Evolutionary conservation across 164 flowering plant genomes (phyloP).

Genomic region (Nymphaea thermarum): DNA sequence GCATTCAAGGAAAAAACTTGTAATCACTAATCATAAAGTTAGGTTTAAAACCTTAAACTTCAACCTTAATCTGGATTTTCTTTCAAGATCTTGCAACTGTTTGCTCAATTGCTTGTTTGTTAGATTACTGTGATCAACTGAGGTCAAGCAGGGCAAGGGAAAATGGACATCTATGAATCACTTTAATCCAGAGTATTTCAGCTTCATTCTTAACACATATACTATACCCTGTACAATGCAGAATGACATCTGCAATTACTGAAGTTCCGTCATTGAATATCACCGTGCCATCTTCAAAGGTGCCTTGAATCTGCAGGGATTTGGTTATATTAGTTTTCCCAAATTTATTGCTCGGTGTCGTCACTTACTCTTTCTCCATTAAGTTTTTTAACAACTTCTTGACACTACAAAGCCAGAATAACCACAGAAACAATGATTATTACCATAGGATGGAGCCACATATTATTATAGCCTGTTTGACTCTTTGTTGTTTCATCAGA

Average conservation of each 20-base stretch:
- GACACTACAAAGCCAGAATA: conserved; percentile 1
- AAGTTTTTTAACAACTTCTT: too few relatives aligned
- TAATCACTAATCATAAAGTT: too few relatives aligned
- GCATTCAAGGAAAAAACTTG: too few relatives aligned
- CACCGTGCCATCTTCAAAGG: conserved; percentile 43
- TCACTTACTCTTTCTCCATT: not conserved
- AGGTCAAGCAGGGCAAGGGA: too few relatives aligned
- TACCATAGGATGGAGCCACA: conserved; percentile 88
- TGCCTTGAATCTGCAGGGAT: conserved; percentile 41
- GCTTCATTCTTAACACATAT: too few relatives aligned
- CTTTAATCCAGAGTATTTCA: too few relatives aligned
- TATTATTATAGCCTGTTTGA: conserved; percentile 44
- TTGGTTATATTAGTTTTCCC: conserved; percentile 9
- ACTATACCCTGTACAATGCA: conserved; percentile 73
- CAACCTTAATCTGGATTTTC: too few relatives aligned
- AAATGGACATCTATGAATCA: too few relatives aligned
- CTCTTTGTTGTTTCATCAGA: conserved; percentile 17
- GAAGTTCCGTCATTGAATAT: conserved; percentile 38
- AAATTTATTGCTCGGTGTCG: conserved; percentile 2
- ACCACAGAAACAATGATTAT: conserved; percentile 6
- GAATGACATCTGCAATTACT: conserved; percentile 36
- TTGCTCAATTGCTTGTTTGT: too few relatives aligned
- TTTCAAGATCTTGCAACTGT: too few relatives aligned
- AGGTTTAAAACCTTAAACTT: too few relatives aligned
- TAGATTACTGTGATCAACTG: too few relatives aligned